Base-by-base conservation (phyloP, 164 flowering plant species). In the Vitis amurensis region DNA sequence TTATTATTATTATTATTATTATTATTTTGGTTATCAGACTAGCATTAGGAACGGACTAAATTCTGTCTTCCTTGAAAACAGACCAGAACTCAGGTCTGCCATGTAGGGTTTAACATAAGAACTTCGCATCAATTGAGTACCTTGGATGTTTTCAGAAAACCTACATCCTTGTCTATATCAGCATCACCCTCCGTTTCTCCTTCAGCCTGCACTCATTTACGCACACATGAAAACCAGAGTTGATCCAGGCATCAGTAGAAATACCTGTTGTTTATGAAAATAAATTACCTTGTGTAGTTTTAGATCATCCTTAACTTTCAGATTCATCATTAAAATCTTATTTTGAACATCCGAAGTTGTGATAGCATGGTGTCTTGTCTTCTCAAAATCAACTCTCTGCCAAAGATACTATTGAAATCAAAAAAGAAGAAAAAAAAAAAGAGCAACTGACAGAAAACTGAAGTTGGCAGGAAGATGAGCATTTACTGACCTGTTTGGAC, bases 231-330 rank as follows among this genome's bases (percentile, higher is more conserved):
- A 53, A 53, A 53, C 56, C 16, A 53, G 16, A 13, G 14, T 53
- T 11, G n/a, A 6, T 53, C 11, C 56, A 53, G 14, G 4, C n/a
- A 53, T n/a, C 56, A 13, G 2, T 13, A 53, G 56, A n/a, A 14
- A 13, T 53, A 13, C 14, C n/a, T 53, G 6, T 1, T 9, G n/a
- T 2, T 5, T 12, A 53, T 53, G 56, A 53, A 53, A 53, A 14
- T n/a, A 53, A 6, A 53, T 14, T 13, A n/a, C 56, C 14, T 53
- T 14, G 14, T 14, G 15, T 13, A 11, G 81, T 64, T 74, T 78
- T 70, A 68, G 69, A 13, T 76, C 84, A 13, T 76, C 84, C 72
- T 78, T 78, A n/a, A 76, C 82, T 65, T 76, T 81, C 55, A 68
- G 74, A 66, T 81, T 81, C 74, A 74, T 71, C 17, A 68, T 8